phyloP scores from a whole-genome alignment of 2,329 filamentous ascomycete genomes.

The Trichoderma atroviride region DNA sequence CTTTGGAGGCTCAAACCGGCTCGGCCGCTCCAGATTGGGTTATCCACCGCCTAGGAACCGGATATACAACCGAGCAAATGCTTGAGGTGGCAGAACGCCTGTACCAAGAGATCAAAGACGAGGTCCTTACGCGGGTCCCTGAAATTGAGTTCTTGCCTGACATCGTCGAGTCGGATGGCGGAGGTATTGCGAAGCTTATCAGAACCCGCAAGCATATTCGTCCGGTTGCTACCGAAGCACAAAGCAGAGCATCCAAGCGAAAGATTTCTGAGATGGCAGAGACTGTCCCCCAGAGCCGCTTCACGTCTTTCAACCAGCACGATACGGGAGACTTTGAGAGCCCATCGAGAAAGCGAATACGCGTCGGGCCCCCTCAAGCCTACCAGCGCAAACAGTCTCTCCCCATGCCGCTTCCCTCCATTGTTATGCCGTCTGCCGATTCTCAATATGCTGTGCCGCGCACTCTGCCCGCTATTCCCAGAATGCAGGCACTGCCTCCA shows the following conservation, averaged over 20 bases:
- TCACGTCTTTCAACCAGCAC: neutral
- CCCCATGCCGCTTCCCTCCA: conserved; percentile 3
- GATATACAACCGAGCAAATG: conserved; percentile 53
- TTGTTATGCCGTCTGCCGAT: conserved; percentile 19
- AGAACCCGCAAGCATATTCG: conserved; percentile 31
- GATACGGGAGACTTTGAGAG: neutral
- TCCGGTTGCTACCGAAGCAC: conserved; percentile 1
- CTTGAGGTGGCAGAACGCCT: conserved; percentile 51
- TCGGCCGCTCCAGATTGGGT: conserved; percentile 55
- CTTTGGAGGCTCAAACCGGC: conserved; percentile 36
- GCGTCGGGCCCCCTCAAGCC: conserved; percentile 23
- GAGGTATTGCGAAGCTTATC: conserved; percentile 32
- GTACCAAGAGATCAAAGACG: conserved; percentile 48
- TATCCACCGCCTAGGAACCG: conserved; percentile 47
- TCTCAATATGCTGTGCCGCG: conserved; percentile 26
- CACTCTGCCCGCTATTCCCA: conserved; percentile 32
- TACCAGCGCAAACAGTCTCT: neutral
- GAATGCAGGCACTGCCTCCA: conserved; percentile 29
- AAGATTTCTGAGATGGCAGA: conserved; percentile 31
- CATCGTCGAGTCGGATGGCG: conserved; percentile 46
- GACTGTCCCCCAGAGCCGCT: neutral
- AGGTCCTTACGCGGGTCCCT: conserved; percentile 51
- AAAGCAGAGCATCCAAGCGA: conserved; percentile 33
- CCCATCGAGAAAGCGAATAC: conserved; percentile 33
- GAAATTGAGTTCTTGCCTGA: conserved; percentile 63